phyloP scores from a whole-genome alignment of 495 filamentous ascomycete genomes.

The Terfezia claveryi region DNA sequence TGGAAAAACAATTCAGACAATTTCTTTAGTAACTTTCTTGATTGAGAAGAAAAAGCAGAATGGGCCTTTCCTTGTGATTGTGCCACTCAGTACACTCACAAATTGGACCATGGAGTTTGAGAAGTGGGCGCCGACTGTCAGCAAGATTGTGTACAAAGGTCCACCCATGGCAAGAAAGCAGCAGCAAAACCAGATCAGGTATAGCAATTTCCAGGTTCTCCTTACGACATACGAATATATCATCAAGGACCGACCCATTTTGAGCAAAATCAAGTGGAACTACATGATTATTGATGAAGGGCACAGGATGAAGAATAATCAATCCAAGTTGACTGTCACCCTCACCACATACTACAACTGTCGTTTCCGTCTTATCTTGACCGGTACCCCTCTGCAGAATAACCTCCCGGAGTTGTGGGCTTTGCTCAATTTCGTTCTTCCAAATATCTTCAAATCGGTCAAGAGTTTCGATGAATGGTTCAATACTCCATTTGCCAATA shows the following conservation, averaged over 20 bases:
- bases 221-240: constrained; percentile 98
- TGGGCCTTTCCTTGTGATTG: constrained; percentile 88
- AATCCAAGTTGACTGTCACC: constrained; percentile 86
- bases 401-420: constrained; percentile 93
- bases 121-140: constrained; percentile 84
- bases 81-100: constrained; percentile 78
- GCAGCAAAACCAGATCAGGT: constrained; percentile 82
- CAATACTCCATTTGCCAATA: constrained; percentile 97
- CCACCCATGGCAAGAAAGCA: constrained; percentile 72
- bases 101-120: constrained; percentile 99
- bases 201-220: constrained; percentile 85
- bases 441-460: constrained; percentile 97
- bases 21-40: constrained; percentile 88
- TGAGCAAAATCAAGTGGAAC: constrained; percentile 95
- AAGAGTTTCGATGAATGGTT: constrained; percentile 99
- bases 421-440: constrained; percentile 90
- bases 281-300: constrained; percentile 99
- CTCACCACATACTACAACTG: constrained; percentile 87
- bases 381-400: constrained; percentile 91
- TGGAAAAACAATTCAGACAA: constrained; percentile 97
- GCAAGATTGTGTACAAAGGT: constrained; percentile 86
- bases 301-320: constrained; percentile 98
- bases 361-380: constrained; percentile 86
- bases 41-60: constrained; percentile 88
- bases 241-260: constrained; percentile 86